A percentile compares a stretch with the other conserved stretches of the same genome.
Conservation (phyloP, 225 moss, liverwort and hornwort genomes). For the Pleurozium schreberi region DNA sequence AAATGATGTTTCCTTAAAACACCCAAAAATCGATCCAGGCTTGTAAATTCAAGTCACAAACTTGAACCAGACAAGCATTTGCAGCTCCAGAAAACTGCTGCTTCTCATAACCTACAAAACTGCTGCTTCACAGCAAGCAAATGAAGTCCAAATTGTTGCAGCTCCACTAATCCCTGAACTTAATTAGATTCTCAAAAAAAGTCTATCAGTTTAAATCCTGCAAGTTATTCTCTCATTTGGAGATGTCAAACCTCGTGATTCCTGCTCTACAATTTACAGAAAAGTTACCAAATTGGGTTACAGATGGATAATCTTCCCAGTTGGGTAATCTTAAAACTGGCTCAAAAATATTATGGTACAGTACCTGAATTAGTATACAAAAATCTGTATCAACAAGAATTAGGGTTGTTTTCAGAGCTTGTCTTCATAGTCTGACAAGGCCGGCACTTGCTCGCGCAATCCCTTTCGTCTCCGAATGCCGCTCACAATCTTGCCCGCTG, state of each 20-base stretch:
- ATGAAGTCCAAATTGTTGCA: background rate
- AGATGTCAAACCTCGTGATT: background rate
- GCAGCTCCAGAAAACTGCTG: background rate
- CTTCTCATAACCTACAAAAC: background rate
- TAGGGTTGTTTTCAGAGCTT: background rate
- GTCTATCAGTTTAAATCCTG: background rate
- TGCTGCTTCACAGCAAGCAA: too few relatives aligned
- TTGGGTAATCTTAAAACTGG: background rate
- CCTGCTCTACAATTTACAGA: background rate
- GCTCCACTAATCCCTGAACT: background rate
- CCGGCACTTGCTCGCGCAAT: background rate
- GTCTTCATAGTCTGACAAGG: slow-evolving; percentile 4
- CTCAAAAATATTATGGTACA: background rate
- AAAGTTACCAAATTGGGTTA: background rate
- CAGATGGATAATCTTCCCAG: background rate
- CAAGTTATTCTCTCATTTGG: background rate
- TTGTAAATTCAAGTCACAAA: background rate
- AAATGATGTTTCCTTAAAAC: background rate
- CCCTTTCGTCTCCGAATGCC: slow-evolving; percentile 15
- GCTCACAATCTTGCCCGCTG: background rate
- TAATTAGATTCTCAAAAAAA: background rate
- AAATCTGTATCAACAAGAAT: background rate
- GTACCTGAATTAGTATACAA: background rate
- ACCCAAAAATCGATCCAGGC: background rate
- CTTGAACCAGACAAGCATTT: background rate